Evolutionary conservation across 805 yeast species (phyloP), one percentile per base, ranked within the genome.

Genomic region (Starmerella geochares): DNA sequence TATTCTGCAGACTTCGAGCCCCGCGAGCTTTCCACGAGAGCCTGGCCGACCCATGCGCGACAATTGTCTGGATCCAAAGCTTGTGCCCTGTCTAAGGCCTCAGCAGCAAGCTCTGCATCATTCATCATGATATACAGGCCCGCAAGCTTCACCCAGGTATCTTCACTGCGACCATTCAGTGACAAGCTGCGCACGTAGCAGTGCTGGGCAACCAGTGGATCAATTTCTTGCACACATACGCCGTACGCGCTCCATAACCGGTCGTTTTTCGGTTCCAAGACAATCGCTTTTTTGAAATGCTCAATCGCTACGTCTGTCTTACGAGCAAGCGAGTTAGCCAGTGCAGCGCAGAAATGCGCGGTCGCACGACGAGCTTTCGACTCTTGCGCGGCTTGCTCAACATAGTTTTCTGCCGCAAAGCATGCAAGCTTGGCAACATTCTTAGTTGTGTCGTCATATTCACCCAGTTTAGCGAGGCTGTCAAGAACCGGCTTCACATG

Each of bases 161-260:
- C 67, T 3, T 81, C 76, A 49, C 83, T 84, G 47, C 77, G 76
- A 6, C 83, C 76, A 43, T 84, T 81, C 35, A 87, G 65, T 0
- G 84, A 72, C 2, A 80, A 67, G 0, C 96, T 88, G 54, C 85
- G 82, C 58, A 92, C 83, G 59, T 84, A 86, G 63, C 96, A 86
- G 67, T 92, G 99, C 65, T 92, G 99, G 0, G 96, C 72, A 6
- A 86, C 83, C 43, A 76, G 74, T 0, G 90, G 80, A 55, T 79
- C 83, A 3, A 71, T 65, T 3, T 77, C 67, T 48, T 80, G 72
- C 7, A 86, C 77, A 0, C 87, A 83, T 50, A 82, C 74, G 13
- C 97, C 98, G 25, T 90, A 70, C 0, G 84, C 81, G 47, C 77
- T 71, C 99, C 99, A 92, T 51, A 79, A 79, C 17, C 75, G 79